A percentile compares a stretch with the other conserved stretches of the same genome.
These are phyloP conservation scores for Castanea sativa DNA, from an alignment of 306 rosid genomes.

Conservation along the genomic window DNA sequence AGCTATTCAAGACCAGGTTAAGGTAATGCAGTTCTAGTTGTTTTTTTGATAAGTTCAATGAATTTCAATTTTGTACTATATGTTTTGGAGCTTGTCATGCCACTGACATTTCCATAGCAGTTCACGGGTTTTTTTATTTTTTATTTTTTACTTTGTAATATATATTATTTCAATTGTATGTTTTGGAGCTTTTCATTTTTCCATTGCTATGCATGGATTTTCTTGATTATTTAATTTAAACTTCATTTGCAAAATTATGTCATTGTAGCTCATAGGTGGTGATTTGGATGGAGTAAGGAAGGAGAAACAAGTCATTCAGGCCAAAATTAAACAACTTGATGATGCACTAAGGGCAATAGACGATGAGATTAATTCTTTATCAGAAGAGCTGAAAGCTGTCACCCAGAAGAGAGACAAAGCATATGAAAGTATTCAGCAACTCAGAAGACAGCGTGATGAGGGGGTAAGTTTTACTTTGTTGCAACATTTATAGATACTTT, in stretches of 20 bases:
- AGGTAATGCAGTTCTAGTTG: slow-evolving; percentile 49
- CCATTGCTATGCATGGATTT: not conserved
- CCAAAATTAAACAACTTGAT: slow-evolving; percentile 84
- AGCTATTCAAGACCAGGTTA: slow-evolving; percentile 78
- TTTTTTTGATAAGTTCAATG: slow-evolving; percentile 13
- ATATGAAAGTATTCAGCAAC: slow-evolving; percentile 58
- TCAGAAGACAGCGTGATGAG: slow-evolving; percentile 74
- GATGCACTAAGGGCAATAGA: slow-evolving; percentile 54
- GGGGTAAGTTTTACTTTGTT: slow-evolving; percentile 54
- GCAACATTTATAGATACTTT: not conserved
- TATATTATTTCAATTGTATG: not conserved
- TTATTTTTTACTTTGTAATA: not conserved
- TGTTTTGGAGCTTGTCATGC: slow-evolving; percentile 9
- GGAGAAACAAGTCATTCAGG: slow-evolving; percentile 68
- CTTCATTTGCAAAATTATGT: slow-evolving; percentile 15
- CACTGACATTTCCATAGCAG: not conserved
- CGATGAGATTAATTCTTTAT: slow-evolving; percentile 56
- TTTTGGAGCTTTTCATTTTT: slow-evolving; percentile 8
- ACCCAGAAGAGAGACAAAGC: slow-evolving; percentile 72
- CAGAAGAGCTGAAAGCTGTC: slow-evolving; percentile 58
- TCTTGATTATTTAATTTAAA: not conserved
- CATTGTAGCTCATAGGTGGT: slow-evolving; percentile 71
- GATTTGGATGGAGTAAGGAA: slow-evolving; percentile 91
- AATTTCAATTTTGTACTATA: slow-evolving; percentile 14
- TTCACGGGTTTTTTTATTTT: not conserved